Evolutionary conservation across 495 filamentous ascomycete species (phyloP).

Genomic region (Amphirosellinia nigrospora): DNA sequence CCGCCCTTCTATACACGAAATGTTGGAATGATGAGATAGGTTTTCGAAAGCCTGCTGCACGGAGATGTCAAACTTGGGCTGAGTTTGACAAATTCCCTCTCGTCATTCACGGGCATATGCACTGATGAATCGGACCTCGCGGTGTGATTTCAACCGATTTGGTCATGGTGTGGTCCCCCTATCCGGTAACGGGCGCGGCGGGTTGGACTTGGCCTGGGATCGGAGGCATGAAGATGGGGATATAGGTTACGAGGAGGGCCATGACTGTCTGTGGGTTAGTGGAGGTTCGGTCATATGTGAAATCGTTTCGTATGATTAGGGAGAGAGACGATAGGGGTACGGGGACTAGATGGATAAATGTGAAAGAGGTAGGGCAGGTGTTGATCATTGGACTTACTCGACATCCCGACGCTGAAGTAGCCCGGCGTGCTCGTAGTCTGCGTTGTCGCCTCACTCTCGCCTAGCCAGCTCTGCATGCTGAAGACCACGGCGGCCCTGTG

Average conservation of each 20-base stretch:
- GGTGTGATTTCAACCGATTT: no score
- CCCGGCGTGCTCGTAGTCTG: conserved; percentile 74
- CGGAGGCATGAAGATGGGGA: conserved; percentile 82
- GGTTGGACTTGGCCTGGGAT: conserved; percentile 38
- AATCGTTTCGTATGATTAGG: neutral
- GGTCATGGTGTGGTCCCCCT: neutral
- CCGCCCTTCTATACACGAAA: neutral
- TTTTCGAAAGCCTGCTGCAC: neutral
- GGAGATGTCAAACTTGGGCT: neutral
- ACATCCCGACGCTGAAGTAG: conserved; percentile 85
- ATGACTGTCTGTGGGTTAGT: conserved; percentile 61
- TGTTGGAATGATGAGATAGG: neutral
- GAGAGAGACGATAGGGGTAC: neutral
- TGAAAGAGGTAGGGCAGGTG: neutral
- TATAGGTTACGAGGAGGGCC: conserved; percentile 80
- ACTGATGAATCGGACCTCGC: neutral
- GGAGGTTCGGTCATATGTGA: neutral
- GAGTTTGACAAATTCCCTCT: neutral
- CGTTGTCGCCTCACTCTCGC: conserved; percentile 74
- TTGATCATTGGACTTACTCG: conserved; percentile 61
- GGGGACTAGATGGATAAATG: neutral
- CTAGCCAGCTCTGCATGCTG: conserved; percentile 83
- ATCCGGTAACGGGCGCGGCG: conserved; percentile 25
- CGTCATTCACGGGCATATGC: neutral
- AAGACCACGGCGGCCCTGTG: conserved; percentile 82